These are phyloP conservation scores for Talaromyces thailandensis DNA, from an alignment of 495 filamentous ascomycete species.

Conservation along the genomic window DNA sequence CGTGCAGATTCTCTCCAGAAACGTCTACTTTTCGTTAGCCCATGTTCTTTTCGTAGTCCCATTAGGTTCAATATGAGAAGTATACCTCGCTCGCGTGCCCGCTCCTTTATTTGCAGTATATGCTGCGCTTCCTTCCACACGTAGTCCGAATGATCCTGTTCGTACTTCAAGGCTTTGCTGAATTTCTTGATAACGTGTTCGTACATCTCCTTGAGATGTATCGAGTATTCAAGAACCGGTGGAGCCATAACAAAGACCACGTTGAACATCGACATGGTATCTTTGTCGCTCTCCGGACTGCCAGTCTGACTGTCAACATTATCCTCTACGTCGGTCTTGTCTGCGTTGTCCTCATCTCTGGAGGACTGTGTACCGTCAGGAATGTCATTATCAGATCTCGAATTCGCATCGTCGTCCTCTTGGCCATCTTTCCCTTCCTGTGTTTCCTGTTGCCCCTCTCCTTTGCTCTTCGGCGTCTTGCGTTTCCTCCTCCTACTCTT, in stretches of 20 bases:
- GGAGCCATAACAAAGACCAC: constrained; percentile 85
- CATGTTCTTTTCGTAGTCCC: background rate
- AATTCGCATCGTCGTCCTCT: constrained; percentile 34
- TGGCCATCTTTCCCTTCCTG: constrained; percentile 32
- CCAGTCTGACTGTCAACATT: constrained; percentile 15
- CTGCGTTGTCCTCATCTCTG: constrained; percentile 8
- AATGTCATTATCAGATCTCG: constrained; percentile 17
- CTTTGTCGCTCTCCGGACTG: constrained; percentile 42
- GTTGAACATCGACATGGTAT: constrained; percentile 90
- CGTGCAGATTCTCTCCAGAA: constrained; percentile 31
- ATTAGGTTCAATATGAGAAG: constrained; percentile 11
- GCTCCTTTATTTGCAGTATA: constrained; percentile 69
- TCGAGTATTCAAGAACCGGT: constrained; percentile 63
- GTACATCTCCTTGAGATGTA: constrained; percentile 70
- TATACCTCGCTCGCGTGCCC: constrained; percentile 68
- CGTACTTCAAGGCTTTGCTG: constrained; percentile 80
- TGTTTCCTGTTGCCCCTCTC: constrained; percentile 47
- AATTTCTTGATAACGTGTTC: constrained; percentile 83
- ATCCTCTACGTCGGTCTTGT: background rate
- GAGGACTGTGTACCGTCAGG: constrained; percentile 7
- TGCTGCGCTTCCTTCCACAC: constrained; percentile 79
- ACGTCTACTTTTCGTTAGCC: constrained; percentile 20
- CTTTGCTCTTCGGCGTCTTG: constrained; percentile 56
- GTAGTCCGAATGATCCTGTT: constrained; percentile 78
- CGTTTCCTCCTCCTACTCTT: constrained; percentile 52